Conservation (phyloP, 345 rosid species). For the Eucalyptus guilfoylei region DNA sequence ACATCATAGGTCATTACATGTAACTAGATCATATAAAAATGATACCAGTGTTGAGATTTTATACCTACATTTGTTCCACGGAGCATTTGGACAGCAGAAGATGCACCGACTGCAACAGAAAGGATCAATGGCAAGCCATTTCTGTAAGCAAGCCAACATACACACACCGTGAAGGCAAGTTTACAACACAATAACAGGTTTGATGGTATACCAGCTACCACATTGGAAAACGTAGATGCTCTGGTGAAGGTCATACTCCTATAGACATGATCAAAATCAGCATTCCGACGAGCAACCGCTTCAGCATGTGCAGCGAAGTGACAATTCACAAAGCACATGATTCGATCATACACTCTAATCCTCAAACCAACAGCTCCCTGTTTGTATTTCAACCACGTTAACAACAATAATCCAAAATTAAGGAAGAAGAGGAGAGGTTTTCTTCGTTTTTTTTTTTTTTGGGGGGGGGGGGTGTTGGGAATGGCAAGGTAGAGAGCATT, state of each 20-base stretch:
- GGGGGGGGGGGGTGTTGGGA: background rate
- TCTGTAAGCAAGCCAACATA: constrained; percentile 70
- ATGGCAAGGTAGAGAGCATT: background rate
- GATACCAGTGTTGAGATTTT: background rate
- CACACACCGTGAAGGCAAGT: constrained; percentile 58
- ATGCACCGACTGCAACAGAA: constrained; percentile 77
- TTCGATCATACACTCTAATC: constrained; percentile 55
- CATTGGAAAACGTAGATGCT: constrained; percentile 17
- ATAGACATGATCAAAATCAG: constrained; percentile 65
- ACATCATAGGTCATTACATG: background rate
- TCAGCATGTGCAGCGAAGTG: constrained; percentile 77
- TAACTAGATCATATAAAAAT: background rate
- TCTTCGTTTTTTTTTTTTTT: background rate
- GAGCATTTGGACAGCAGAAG: constrained; percentile 40
- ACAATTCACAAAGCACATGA: constrained; percentile 67
- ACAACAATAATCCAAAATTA: background rate
- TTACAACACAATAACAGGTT: constrained; percentile 66
- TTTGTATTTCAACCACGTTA: background rate
- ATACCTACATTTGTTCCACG: constrained; percentile 57
- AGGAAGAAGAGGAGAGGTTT: background rate
- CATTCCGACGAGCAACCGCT: constrained; percentile 59
- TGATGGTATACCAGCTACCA: constrained; percentile 72
- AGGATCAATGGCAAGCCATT: constrained; percentile 68
- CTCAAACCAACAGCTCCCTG: constrained; percentile 86
- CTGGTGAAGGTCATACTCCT: constrained; percentile 48